These are phyloP conservation scores for Claviceps arundinis DNA, from an alignment of 2,329 filamentous ascomycete species.

Conservation along the genomic window DNA sequence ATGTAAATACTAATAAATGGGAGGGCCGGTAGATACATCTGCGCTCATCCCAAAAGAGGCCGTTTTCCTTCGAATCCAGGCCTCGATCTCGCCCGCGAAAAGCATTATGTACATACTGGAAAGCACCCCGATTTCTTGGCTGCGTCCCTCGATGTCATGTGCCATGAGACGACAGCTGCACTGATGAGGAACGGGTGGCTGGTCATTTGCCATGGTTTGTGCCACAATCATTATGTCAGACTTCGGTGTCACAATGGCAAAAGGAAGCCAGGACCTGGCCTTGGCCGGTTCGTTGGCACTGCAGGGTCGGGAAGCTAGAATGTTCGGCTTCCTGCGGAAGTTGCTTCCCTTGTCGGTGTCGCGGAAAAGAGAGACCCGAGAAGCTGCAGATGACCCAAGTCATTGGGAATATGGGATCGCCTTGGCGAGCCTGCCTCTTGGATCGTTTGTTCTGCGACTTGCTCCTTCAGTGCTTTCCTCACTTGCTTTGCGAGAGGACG, in stretches of 20 bases:
- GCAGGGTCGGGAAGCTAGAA: too few species aligned
- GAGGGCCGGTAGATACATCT: background rate
- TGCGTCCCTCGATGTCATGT: background rate
- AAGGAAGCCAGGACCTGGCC: background rate
- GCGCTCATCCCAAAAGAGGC: background rate
- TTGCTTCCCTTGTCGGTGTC: too few species aligned
- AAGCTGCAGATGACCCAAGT: too few species aligned
- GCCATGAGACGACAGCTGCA: background rate
- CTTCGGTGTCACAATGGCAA: background rate
- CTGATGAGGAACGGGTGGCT: background rate
- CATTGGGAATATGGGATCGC: too few species aligned
- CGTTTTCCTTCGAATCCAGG: background rate
- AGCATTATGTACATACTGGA: background rate
- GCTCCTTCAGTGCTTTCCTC: background rate
- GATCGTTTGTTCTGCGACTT: too few species aligned
- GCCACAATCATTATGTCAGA: background rate
- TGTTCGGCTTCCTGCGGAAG: too few species aligned
- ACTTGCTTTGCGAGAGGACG: conserved; percentile 5
- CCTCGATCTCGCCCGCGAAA: too few species aligned
- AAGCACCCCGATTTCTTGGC: conserved; percentile 1
- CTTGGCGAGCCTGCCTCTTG: too few species aligned
- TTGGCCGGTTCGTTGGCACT: background rate
- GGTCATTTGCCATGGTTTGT: background rate
- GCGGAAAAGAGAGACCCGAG: too few species aligned
- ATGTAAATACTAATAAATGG: too few species aligned